Percentiles rank a stretch among this genome's conserved stretches.
Conservation (phyloP, 2,329 filamentous ascomycete genomes). For the Curvularia verruculosa region DNA sequence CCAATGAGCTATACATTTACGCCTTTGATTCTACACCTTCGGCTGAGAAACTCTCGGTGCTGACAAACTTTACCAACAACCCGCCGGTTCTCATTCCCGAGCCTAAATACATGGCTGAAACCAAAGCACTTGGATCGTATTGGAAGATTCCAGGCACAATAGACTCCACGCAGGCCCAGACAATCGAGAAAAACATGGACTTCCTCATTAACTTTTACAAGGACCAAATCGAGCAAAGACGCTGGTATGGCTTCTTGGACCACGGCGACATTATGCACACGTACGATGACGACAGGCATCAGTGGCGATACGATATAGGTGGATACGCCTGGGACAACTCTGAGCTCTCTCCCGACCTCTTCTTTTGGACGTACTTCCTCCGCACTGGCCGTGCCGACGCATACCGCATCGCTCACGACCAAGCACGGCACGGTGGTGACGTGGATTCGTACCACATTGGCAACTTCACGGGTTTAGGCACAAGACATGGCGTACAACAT, state of each 20-base stretch:
- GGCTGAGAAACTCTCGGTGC: slow-evolving; percentile 52
- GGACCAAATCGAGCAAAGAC: slow-evolving; percentile 61
- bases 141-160: slow-evolving; percentile 57
- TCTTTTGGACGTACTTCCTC: slow-evolving; percentile 68
- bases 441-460: slow-evolving; percentile 68
- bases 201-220: slow-evolving; percentile 64
- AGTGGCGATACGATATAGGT: slow-evolving; percentile 68
- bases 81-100: slow-evolving; percentile 60
- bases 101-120: slow-evolving; percentile 58
- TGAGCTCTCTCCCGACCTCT: slow-evolving; percentile 67
- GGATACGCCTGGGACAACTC: slow-evolving; percentile 71
- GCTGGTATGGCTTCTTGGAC: slow-evolving; percentile 69
- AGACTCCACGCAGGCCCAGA: slow-evolving; percentile 30
- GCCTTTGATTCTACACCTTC: slow-evolving; percentile 61
- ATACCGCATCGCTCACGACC: slow-evolving; percentile 64
- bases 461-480: slow-evolving; percentile 64
- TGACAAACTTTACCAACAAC: slow-evolving; percentile 56
- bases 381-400: slow-evolving; percentile 64
- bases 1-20: slow-evolving; percentile 62
- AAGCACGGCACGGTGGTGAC: slow-evolving; percentile 65
- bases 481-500: slow-evolving; percentile 67
- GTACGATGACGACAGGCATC: slow-evolving; percentile 64
- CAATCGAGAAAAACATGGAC: slow-evolving; percentile 60
- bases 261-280: slow-evolving; percentile 68
- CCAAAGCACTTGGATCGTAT: slow-evolving; percentile 61